phyloP scores from a whole-genome alignment of 371 early-diverging fungal genomes.

The Circinella minor region DNA sequence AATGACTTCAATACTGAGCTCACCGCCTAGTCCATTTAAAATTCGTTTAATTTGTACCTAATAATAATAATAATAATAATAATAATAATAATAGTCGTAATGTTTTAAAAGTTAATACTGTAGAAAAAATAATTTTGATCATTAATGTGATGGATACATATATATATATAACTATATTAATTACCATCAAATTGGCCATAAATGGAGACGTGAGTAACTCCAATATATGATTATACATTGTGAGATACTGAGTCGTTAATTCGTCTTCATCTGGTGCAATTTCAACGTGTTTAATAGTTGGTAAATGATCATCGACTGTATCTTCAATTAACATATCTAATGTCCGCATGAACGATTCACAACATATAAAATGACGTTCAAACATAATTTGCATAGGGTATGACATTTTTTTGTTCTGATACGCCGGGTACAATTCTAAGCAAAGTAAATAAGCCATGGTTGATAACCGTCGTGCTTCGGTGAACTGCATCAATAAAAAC shows the following conservation, averaged over 20 bases:
- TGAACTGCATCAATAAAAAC: constrained; percentile 2
- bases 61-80: background rate
- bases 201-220: background rate
- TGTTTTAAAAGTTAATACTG: too few species aligned
- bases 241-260: background rate
- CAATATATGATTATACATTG: background rate
- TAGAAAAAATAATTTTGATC: too few species aligned
- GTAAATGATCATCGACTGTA: constrained; percentile 1
- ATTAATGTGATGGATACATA: background rate
- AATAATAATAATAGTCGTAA: too few species aligned
- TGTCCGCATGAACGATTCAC: background rate
- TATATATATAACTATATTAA: background rate
- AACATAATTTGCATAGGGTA: background rate
- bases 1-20: constrained; percentile 2
- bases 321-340: constrained; percentile 8
- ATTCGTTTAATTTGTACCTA: constrained; percentile 9
- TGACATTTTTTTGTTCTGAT: background rate
- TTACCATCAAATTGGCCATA: background rate
- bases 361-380: background rate
- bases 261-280: constrained; percentile 1
- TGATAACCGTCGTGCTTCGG: constrained; percentile 10
- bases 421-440: background rate
- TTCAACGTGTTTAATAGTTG: background rate
- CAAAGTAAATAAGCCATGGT: constrained; percentile 7
- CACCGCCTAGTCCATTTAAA: background rate